Conservation (phyloP, 2,329 filamentous ascomycete genomes). For the Diaporthe velutina region DNA sequence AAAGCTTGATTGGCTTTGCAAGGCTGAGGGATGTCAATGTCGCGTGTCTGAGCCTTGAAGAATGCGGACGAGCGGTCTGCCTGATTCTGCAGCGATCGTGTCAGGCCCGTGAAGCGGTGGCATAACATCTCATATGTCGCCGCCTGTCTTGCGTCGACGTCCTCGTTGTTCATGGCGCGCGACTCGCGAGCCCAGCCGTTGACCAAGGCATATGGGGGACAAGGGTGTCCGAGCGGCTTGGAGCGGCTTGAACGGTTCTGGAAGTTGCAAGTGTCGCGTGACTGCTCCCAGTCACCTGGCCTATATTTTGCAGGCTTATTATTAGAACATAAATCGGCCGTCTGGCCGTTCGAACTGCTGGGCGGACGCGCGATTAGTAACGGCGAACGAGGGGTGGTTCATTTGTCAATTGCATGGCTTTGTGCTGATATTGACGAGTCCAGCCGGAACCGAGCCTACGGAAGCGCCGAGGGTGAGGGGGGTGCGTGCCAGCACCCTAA, state of each 20-base stretch:
- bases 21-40: background rate
- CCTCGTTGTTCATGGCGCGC: background rate
- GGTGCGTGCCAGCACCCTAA: background rate
- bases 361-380: background rate
- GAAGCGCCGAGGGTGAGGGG: conserved; percentile 9
- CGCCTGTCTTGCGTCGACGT: background rate
- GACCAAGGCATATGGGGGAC: background rate
- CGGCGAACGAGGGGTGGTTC: too few relatives aligned
- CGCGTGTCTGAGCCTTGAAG: background rate
- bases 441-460: conserved; percentile 9
- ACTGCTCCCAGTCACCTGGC: conserved; percentile 2
- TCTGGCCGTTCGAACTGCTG: background rate
- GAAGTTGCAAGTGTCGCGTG: conserved; percentile 14
- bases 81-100: conserved; percentile 11
- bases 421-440: background rate
- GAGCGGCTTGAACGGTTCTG: conserved; percentile 19
- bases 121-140: background rate
- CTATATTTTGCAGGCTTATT: background rate
- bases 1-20: conserved; percentile 28
- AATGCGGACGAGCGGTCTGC: conserved; percentile 2
- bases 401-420: background rate
- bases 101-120: background rate
- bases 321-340: background rate
- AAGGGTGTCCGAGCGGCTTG: conserved; percentile 10
- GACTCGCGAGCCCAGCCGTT: conserved; percentile 21